Evolutionary conservation across 1,139 yeast genomes (phyloP), one percentile per base, ranked within the genome.

Genomic region (Pichia sp.): DNA sequence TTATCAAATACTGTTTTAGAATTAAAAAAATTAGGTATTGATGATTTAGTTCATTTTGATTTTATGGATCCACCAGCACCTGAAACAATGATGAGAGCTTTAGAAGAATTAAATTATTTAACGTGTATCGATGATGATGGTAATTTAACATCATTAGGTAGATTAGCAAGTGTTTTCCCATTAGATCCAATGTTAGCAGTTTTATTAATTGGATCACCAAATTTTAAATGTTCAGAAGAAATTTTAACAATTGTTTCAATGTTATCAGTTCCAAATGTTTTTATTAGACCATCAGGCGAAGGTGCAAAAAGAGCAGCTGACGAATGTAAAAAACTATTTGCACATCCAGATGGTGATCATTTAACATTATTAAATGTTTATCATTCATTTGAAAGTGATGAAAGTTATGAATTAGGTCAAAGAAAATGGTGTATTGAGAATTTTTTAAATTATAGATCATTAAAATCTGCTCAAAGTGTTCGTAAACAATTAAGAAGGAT

Each of bases 41-140:
- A 92, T 61, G 98, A 92, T 66, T 76, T 92, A 61, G 98, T 92
- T 30, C 97, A 92, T 66, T 92, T 92, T 62, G 98, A 92, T 64
- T 92, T 92, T 60, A 92, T 92, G 96, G 98, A 92, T 61, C 97
- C 98, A 8, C 98, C 98, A n/a, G 97, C 98, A 1, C 97, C 97
- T 5, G 98, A 92, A 66, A 92, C 98, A 8, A 92, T 92, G 98
- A 90, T 92, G 97, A 77, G 97, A 63, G 97, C 98, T 0, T 71
- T 92, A 55, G 98, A 92, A 66, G 98, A 92, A 65, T 74, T 92
- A 60, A 90, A 92, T 61, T 92, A 87, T 62, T 71, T 92, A 51
- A 82, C 82, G 27, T 92, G 97, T 68, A 74, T 92, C 48, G 87
- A 89, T 53, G 97, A 92, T 61, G 94, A 87, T 41, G 98, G 98